Percentiles rank a stretch among this genome's conserved stretches.
Evolutionary conservation across 108 stramenopile species (phyloP).

Genomic region (Hondaea fermentalgiana): DNA sequence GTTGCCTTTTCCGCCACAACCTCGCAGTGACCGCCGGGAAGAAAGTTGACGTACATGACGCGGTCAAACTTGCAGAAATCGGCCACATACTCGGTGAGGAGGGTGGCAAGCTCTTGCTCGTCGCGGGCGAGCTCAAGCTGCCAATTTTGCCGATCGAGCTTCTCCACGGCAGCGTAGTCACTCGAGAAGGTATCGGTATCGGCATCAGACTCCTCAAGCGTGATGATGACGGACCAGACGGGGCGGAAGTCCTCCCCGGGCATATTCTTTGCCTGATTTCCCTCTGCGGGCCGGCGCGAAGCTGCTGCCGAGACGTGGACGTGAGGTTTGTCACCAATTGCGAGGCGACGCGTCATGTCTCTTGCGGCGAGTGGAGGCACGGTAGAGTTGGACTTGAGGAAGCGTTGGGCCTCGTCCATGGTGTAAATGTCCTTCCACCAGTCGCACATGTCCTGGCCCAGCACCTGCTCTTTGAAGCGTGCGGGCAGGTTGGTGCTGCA

Average conservation of each 20-base stretch:
- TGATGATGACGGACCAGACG: background rate
- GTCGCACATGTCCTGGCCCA: background rate
- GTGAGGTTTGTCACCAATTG: background rate
- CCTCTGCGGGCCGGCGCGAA: background rate
- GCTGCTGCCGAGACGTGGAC: background rate
- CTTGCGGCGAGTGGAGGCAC: background rate
- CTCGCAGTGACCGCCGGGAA: background rate
- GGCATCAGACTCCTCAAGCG: background rate
- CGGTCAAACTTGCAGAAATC: background rate
- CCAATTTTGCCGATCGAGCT: background rate
- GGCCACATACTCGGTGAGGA: background rate
- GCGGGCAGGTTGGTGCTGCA: background rate
- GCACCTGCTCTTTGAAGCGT: background rate
- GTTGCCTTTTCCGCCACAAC: background rate
- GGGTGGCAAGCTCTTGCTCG: background rate
- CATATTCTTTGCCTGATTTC: background rate
- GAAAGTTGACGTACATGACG: slow-evolving; percentile 3
- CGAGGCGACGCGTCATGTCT: background rate
- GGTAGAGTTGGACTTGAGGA: background rate
- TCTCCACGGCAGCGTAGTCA: background rate
- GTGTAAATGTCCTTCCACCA: background rate
- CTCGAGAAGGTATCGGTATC: background rate
- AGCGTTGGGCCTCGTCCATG: background rate
- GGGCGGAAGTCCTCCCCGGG: background rate
- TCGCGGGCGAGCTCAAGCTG: background rate